Evolutionary conservation across 768 basidiomycete genomes (phyloP), one percentile per base, ranked within the genome.

Genomic region (Jaapia argillacea): DNA sequence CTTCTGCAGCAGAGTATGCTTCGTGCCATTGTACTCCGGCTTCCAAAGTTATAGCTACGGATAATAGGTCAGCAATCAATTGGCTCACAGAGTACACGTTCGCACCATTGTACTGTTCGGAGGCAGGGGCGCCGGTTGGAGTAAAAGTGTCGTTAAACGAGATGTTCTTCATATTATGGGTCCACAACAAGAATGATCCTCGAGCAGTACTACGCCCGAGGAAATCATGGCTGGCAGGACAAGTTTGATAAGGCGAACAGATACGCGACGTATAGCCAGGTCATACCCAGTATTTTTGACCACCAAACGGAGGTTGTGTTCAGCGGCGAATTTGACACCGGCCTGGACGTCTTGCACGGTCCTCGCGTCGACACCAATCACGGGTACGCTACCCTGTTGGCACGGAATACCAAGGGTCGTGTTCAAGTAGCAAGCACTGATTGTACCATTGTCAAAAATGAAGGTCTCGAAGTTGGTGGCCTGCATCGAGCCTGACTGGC

Each of bases 401-500:
- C 72, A 75, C 5, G 66, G 60, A 14, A 59, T 36, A 3, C 64
- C 66, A 0, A 68, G 50, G 0, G 59, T 54, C 0, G 66, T 67
- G 44, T 77, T 66, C 35, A 75, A 45, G 27, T 72, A 75, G 64
- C 77, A 81, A 1, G 62, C 66, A 47, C 66, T 66, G 38, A 73
- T 68, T 36, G 69, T 73, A 24, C 67, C 71, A 50, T 72, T 73
- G 16, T 33, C 48, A n/a, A 59, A 67, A 1, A 56, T 49, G 44
- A 51, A 66, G 26, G 52, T 60, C 50, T 60, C 65, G 25, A 47
- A 62, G 27, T 65, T 64, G 3, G 54, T 42, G 3, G 35, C 16
- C 40, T 72, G 60, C 59, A 69, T 60, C 2, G 65, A 59, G 0
- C 71, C 71, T 12, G 70, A 51, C 25, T 63, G 60, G 20, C 61